These are phyloP conservation scores for Globisporangium nunn DNA, from an alignment of 352 stramenopile genomes.

Conservation along the genomic window DNA sequence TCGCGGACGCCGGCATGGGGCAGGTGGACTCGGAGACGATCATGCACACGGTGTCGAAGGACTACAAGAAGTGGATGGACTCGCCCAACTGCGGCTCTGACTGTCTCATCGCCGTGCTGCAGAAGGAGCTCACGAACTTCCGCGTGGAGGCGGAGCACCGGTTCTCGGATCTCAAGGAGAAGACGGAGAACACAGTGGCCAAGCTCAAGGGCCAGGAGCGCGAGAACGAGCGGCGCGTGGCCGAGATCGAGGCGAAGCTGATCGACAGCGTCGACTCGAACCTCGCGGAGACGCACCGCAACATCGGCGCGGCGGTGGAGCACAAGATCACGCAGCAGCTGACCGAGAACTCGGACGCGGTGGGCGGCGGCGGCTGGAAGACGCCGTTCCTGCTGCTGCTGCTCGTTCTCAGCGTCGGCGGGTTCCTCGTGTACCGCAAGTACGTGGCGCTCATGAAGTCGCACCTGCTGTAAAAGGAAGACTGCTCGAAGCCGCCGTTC, in stretches of 20 bases:
- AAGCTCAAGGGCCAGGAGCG: slow-evolving; percentile 73
- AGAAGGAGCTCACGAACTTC: slow-evolving; percentile 79
- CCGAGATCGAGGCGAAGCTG: slow-evolving; percentile 63
- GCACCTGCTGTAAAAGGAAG: slow-evolving; percentile 59
- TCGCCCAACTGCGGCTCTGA: slow-evolving; percentile 69
- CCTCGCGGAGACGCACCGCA: slow-evolving; percentile 50
- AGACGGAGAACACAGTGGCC: slow-evolving; percentile 71
- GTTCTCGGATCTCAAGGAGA: slow-evolving; percentile 81
- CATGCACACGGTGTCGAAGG: slow-evolving; percentile 78
- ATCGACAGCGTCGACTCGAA: slow-evolving; percentile 51
- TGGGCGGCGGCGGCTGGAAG: slow-evolving; percentile 60
- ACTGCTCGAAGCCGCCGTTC: too few species aligned
- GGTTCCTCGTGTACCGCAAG: slow-evolving; percentile 69
- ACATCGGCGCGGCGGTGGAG: slow-evolving; percentile 55
- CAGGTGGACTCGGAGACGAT: slow-evolving; percentile 57
- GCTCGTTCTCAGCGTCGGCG: slow-evolving; percentile 38
- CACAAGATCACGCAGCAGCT: slow-evolving; percentile 76
- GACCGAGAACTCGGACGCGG: slow-evolving; percentile 55
- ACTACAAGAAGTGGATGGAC: slow-evolving; percentile 81
- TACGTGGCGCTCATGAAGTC: slow-evolving; percentile 84
- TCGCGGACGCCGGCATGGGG: slow-evolving; percentile 31
- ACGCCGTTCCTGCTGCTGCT: slow-evolving; percentile 71
- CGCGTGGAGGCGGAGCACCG: slow-evolving; percentile 75
- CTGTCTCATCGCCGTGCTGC: slow-evolving; percentile 68
- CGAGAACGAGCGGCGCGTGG: slow-evolving; percentile 68